Evolutionary conservation across 2,329 filamentous ascomycete genomes (phyloP), one percentile per base, ranked within the genome.

Genomic region (Pestalotiopsis sp.): DNA sequence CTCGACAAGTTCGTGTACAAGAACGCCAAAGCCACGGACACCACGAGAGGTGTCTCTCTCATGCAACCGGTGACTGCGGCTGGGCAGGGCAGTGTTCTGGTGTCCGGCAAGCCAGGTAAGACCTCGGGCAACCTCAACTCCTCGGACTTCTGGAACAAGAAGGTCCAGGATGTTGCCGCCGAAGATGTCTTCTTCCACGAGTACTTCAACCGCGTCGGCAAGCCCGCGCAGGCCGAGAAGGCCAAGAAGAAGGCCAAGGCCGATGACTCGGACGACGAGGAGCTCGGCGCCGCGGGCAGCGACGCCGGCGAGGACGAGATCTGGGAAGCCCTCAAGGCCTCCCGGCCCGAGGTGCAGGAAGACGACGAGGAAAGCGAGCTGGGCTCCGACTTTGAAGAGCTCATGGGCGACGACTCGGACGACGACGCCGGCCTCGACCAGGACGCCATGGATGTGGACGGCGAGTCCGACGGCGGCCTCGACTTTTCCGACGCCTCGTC

Each of bases 151-250:
- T 97, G 94, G 93, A 91, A 91, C 76, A 94, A 93, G 88, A 95
- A 94, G 82, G 86, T 88, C n/a, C 91, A 94, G 71, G 91, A 98
- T 66, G 92, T 99, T 59, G 91, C 92, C 3, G 93, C 91, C 0
- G 95, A 99, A 72, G 96, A 99, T 78, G 93, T 94, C 52, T 99
- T 99, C 88, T 99, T 99, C 88, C 96, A 99, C 80, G 91, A 94
- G 73, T 99, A 99, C 88, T 99, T 99, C 82, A 91, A 89, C 69
- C 88, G 91, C 70, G 82, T 93, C 67, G 90, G 90, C 71, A 94
- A 90, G 80, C 82, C 86, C 64, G 78, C 79, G 68, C 88, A 91
- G 77, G 82, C 84, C 12, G 87, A 85, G 63, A 86, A 85, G 71
- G 81, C 84, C 73, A 86, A 85, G 74, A 86, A 86, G 74, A 49